Evolutionary conservation across 1,284 basidiomycete genomes (phyloP), one percentile per base, ranked within the genome.

Genomic region (Ustilago cynodontis): DNA sequence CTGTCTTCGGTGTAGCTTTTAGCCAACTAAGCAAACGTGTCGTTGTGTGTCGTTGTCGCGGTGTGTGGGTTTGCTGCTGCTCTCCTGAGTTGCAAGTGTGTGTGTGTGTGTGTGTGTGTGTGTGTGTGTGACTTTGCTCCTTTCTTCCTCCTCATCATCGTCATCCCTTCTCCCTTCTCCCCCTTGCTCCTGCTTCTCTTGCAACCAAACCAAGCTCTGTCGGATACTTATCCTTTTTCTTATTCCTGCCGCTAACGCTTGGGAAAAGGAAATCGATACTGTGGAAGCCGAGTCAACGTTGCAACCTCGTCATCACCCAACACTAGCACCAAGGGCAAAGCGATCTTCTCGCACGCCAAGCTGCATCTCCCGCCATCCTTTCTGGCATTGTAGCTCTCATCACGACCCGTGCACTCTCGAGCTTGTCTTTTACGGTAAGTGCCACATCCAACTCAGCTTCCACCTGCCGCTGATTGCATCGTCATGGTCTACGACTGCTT

Each of bases 251-350:
- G 29, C 35, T 45, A n/a, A n/a, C n/a, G n/a, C n/a, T n/a, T n/a
- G n/a, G 18, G 31, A 49, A 41, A 55, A 51, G 41, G 33, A 54
- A 68, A 29, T 31, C 51, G 67, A 70, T 53, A 56, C 53, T 56
- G 67, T 70, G 51, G 47, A 59, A 64, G 67, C 52, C 58, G 53
- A 64, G 58, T 60, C 26, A 29, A 56, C 54, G 55, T 68, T 68
- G 65, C 65, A 52, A 5, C 53, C 13, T 47, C 51, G 18, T 29
- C 49, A 56, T 13, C 61, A 51, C 14, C n/a, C 54, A 33, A 33
- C 56, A 53, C 13, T 43, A 33, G n/a, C 53, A 56, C 29, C 22
- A 49, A 26, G 43, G 35, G 20, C 14, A 43, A 33, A 24, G 6
- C 54, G 16, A 20, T 37, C 35, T 16, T 29, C 22, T 43, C n/a